Evolutionary conservation across 192 early-diverging fungal genomes (phyloP), one percentile per base, ranked within the genome.

Genomic region (Coemansia sp.): DNA sequence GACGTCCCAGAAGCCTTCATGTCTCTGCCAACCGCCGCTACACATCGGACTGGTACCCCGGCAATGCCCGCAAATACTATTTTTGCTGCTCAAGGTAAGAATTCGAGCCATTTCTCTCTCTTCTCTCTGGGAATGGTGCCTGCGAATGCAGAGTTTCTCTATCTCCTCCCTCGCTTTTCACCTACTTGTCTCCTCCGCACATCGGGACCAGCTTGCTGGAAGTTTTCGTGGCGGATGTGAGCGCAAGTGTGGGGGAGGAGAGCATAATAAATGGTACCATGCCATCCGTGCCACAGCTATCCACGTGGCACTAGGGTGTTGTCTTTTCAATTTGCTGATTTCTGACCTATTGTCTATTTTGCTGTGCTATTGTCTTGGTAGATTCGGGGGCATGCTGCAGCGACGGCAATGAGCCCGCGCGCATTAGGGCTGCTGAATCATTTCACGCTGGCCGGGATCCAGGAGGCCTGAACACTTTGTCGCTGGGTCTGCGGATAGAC

Each of bases 21-120:
- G 63, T 78, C 76, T 28, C 53, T 78, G 50, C 76, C 70, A 9
- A 42, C 69, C 13, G 59, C 26, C 38, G 64, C 57, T 14, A 33
- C 60, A 11, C 65, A 57, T 14, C 76, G 76, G 43, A 37, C 66
- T 23, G 64, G 45, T 11, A 66, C 59, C 23, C 40, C 62, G 5
- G 16, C 61, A n/a, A 38, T 37, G 16, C 43, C 61, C 3, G 70
- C 64, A 20, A 72, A 70, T 5, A 35, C 67, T 20, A 57, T 78
- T 33, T 78, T 78, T 70, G 34, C 61, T 35, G 28, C 42, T 14
- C 38, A 59, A 45, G 64, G 57, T 72, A 73, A 69, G 62, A 34
- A 60, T 59, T 59, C 8, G 24, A 31, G 31, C 31, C 4, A 4
- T 4, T 31, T 31, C 31, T 31, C 31, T 31, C 31, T 31, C 13